Evolutionary conservation across 2,329 filamentous ascomycete genomes (phyloP).

Genomic region (Drechslerella stenobrocha): DNA sequence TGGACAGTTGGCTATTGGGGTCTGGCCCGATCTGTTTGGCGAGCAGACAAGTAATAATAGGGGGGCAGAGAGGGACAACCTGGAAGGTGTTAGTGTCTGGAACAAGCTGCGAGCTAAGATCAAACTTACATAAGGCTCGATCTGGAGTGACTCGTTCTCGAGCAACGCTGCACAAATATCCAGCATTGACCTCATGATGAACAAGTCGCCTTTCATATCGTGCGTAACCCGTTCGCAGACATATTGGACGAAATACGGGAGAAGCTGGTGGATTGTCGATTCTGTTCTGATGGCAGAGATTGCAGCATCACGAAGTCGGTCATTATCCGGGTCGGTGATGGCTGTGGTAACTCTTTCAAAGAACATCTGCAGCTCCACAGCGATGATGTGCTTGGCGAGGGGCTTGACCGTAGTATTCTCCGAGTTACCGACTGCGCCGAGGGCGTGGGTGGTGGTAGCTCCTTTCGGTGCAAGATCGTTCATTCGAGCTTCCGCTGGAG

Average conservation of each 20-base stretch:
- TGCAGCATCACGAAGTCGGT: constrained; percentile 82
- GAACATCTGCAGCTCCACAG: constrained; percentile 93
- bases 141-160: constrained; percentile 77
- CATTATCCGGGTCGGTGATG: constrained; percentile 82
- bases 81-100: constrained; percentile 53
- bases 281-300: constrained; percentile 84
- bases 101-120: constrained; percentile 3
- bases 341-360: constrained; percentile 93
- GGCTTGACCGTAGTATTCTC: constrained; percentile 85
- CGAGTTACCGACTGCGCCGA: constrained; percentile 75
- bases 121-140: constrained; percentile 65
- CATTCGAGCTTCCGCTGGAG: constrained; percentile 76
- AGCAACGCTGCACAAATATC: constrained; percentile 82
- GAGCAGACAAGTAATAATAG: constrained; percentile 88
- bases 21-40: constrained; percentile 70
- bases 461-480: constrained; percentile 89
- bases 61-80: constrained; percentile 72
- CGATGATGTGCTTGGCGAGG: constrained; percentile 91
- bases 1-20: constrained; percentile 53
- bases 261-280: constrained; percentile 88
- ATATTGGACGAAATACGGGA: constrained; percentile 96
- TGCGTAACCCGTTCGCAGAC: constrained; percentile 96
- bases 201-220: constrained; percentile 77
- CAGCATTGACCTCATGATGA: constrained; percentile 89
- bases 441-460: constrained; percentile 78